Percentiles rank a stretch among this genome's conserved stretches.
Conservation (phyloP, 2,329 filamentous ascomycete genomes). For the Nemania sp. region DNA sequence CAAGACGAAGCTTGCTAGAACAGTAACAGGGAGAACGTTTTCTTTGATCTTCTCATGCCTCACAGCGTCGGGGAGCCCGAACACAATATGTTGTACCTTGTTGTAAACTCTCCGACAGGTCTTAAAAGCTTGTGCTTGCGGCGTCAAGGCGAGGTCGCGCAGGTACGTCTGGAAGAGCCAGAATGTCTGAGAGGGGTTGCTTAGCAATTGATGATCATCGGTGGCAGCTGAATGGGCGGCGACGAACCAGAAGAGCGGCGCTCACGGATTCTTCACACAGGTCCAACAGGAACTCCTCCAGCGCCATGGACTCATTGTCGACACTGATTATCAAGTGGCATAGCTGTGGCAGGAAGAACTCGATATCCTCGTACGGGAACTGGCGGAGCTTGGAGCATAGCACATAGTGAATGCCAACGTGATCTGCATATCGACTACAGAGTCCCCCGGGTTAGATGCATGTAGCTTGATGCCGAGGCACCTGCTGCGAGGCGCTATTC, state of each 20-base stretch:
- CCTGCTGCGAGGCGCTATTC: slow-evolving; percentile 7
- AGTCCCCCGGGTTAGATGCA: slow-evolving; percentile 31
- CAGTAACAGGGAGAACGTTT: slow-evolving; percentile 82
- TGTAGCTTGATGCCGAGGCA: slow-evolving; percentile 6
- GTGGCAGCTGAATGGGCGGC: slow-evolving; percentile 31
- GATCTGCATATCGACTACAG: slow-evolving; percentile 83
- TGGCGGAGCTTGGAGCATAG: slow-evolving; percentile 89
- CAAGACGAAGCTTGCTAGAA: slow-evolving; percentile 83
- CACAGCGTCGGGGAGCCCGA: slow-evolving; percentile 77
- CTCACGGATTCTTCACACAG: slow-evolving; percentile 90
- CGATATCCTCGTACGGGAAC: slow-evolving; percentile 91
- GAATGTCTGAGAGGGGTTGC: slow-evolving; percentile 74
- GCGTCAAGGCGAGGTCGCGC: slow-evolving; percentile 80
- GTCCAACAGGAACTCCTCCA: slow-evolving; percentile 89
- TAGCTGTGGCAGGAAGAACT: slow-evolving; percentile 90
- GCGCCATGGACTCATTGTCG: slow-evolving; percentile 90
- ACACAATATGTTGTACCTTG: slow-evolving; percentile 88
- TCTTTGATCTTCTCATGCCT: slow-evolving; percentile 82
- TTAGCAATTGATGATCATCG: slow-evolving; percentile 44
- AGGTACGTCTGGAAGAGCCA: slow-evolving; percentile 92
- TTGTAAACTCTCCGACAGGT: slow-evolving; percentile 88
- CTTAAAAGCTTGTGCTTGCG: slow-evolving; percentile 81
- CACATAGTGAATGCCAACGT: slow-evolving; percentile 90
- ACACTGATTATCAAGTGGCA: slow-evolving; percentile 90
- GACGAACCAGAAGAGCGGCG: slow-evolving; percentile 80